Evolutionary conservation across 1,284 basidiomycete species (phyloP), one percentile per base, ranked within the genome.

Genomic region (Apiotrichum sp.): DNA sequence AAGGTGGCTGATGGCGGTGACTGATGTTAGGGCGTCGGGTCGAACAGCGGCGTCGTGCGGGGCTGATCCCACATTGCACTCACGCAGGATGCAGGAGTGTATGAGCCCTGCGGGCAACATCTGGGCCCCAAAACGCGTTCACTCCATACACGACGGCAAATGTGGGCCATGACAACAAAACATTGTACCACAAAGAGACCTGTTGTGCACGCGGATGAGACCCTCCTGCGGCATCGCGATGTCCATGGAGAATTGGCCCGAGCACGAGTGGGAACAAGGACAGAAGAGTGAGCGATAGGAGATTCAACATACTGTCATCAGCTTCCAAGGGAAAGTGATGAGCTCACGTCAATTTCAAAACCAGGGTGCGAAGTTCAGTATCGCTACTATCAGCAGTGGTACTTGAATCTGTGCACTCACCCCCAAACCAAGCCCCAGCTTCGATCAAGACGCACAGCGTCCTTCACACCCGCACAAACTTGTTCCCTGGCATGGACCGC

Each of bases 131-230:
- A 14, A 65, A 65, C 53, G 72, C 71, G 58, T 77, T 77, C 58
- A 76, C 61, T 67, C 67, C 71, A 61, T 76, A 75, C 55, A 74
- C 75, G 9, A 69, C 62, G 3, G 68, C 67, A 52, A 77, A 75
- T 10, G 75, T 67, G 0, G 75, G 75, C 66, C 70, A 77, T 43
- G 67, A 71, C 22, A 75, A 61, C 14, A 77, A 56, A 29, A 73
- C 52, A 42, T 77, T 73, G 61, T 74, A 77, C 68, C 73, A 73
- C 54, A 72, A 62, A 3, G 73, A 68, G 8, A 74, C 68, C 45
- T 68, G 65, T 6, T 36, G 35, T n/a, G n/a, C n/a, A n/a, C n/a
- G n/a, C n/a, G 14, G 67, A 56, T 4, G 61, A 50, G 34, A 47
- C 38, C 47, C 46, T 38, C 16, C 52, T 11, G 58, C 44, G 48